Conservation (phyloP, 179 eudicot species). For the Dionaea muscipula region DNA sequence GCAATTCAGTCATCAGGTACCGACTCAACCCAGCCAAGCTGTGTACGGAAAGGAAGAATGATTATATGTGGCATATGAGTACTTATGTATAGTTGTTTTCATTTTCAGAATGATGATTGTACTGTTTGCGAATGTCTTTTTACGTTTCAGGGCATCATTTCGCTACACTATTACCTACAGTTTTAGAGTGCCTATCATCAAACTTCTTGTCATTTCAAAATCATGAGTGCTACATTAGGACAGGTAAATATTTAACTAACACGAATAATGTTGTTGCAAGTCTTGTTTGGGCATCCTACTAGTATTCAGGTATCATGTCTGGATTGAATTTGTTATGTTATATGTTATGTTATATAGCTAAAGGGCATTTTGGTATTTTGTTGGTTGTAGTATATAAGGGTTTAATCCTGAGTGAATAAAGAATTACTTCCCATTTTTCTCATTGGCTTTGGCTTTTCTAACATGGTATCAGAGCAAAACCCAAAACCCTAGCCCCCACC, state of each 20-base stretch:
- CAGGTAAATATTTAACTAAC: constrained; percentile 73
- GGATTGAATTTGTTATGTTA: no score
- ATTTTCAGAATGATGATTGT: not conserved
- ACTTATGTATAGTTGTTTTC: not conserved
- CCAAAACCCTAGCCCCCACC: no score
- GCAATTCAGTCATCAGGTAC: constrained; percentile 87
- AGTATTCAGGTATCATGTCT: no score
- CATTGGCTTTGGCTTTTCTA: no score
- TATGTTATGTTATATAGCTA: no score
- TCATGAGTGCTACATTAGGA: constrained; percentile 89
- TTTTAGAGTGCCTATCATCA: constrained; percentile 64
- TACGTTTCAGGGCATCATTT: constrained; percentile 61
- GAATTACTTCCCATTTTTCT: no score
- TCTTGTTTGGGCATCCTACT: no score
- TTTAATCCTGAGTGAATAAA: no score
- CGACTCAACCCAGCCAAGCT: not conserved
- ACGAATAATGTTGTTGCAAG: no score
- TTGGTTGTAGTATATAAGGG: no score
- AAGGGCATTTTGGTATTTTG: no score
- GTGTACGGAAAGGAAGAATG: not conserved
- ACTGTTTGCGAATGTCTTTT: not conserved
- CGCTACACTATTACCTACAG: constrained; percentile 50
- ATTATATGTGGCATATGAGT: not conserved
- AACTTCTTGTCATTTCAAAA: constrained; percentile 61
- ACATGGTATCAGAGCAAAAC: no score